Evolutionary conservation across 495 filamentous ascomycete species (phyloP).

Genomic region (Trichodelitschia bisporula): DNA sequence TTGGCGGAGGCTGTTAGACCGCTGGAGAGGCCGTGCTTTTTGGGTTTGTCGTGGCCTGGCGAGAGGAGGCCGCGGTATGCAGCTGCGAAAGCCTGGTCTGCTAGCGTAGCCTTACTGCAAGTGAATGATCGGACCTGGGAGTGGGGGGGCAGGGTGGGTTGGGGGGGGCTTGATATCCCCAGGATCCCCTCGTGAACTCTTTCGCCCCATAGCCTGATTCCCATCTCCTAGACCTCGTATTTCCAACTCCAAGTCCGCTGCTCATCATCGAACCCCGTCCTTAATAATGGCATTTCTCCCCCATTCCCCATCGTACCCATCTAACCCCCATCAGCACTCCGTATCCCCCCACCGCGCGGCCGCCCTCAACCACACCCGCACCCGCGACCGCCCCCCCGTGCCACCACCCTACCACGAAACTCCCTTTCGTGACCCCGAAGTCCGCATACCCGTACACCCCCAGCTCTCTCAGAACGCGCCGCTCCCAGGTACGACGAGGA

Average conservation of each 20-base stretch:
- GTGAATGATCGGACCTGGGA: no score
- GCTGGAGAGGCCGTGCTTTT: no score
- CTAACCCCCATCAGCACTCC: not conserved
- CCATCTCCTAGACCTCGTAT: not conserved
- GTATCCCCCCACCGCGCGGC: not conserved
- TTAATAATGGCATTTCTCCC: not conserved
- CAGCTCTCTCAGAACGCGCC: not conserved
- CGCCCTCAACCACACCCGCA: not conserved
- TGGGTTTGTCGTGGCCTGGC: no score
- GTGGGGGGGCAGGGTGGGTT: no score
- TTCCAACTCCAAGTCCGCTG: not conserved
- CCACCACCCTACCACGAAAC: not conserved
- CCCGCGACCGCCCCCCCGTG: not conserved
- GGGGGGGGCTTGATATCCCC: no score
- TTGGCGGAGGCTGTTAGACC: no score
- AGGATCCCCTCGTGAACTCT: not conserved
- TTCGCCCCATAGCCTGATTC: not conserved
- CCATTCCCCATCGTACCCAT: not conserved
- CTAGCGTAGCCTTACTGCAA: no score
- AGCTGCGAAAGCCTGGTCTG: no score
- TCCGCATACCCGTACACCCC: not conserved
- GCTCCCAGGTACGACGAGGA: not conserved
- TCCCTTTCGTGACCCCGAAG: not conserved
- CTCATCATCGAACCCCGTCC: not conserved
- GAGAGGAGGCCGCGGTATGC: no score